These are phyloP conservation scores for Aspergillus novofumigatus DNA, from an alignment of 2,329 filamentous ascomycete genomes.

Conservation along the genomic window DNA sequence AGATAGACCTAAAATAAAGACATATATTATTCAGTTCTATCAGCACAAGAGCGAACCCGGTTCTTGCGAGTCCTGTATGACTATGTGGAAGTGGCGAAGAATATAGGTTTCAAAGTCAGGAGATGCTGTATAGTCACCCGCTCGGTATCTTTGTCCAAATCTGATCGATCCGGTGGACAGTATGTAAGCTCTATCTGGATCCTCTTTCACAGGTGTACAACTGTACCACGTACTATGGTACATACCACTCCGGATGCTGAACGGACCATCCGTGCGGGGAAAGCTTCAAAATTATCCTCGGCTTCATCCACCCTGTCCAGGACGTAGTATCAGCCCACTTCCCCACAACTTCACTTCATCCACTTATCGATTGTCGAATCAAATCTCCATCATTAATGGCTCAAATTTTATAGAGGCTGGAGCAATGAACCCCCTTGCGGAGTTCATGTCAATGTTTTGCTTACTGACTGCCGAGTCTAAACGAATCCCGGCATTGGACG, in stretches of 20 bases:
- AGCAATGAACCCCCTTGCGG: background rate
- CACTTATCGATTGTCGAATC: background rate
- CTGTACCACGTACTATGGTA: background rate
- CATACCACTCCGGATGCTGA: background rate
- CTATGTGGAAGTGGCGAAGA: background rate
- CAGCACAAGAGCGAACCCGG: background rate
- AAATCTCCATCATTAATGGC: background rate
- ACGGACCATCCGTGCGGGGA: conserved; percentile 19
- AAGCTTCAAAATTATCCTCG: conserved; percentile 17
- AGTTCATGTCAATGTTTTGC: background rate
- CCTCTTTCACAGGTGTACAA: too few species aligned
- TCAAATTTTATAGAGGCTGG: background rate
- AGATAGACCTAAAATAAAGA: background rate
- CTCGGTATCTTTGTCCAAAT: background rate
- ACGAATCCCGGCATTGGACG: background rate
- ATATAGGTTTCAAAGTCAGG: background rate
- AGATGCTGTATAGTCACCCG: too few species aligned
- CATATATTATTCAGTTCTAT: background rate
- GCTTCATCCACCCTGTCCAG: background rate
- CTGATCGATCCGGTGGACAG: background rate
- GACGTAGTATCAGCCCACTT: background rate
- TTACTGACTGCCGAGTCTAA: background rate
- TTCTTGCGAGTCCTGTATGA: too few species aligned
- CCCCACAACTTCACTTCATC: background rate
- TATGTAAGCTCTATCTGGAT: too few species aligned